Evolutionary conservation across 208 protist genomes (phyloP).

Genomic region (Trypanosoma rangeli): DNA sequence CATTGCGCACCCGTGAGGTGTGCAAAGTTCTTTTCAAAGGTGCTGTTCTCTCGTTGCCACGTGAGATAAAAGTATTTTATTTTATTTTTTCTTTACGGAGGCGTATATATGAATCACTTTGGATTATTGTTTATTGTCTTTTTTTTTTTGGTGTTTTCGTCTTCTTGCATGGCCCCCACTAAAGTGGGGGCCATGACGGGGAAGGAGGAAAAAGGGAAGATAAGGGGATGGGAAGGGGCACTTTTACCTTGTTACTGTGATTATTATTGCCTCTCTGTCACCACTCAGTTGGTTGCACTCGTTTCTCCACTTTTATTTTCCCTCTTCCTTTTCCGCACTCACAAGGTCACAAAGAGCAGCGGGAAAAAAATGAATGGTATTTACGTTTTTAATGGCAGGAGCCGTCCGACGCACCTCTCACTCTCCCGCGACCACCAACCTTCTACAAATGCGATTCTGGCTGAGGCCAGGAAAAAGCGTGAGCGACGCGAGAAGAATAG

Average conservation of each 20-base stretch:
- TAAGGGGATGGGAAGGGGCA: too few species aligned
- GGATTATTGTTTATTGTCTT: conserved; percentile 7
- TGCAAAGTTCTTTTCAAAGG: background rate
- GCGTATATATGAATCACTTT: background rate
- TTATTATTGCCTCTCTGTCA: too few species aligned
- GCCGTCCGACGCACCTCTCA: conserved; percentile 53
- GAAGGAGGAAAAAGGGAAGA: background rate
- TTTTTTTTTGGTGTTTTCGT: background rate
- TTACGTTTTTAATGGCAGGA: conserved; percentile 63
- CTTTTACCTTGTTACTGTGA: background rate
- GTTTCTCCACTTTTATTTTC: background rate
- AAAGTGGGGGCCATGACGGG: background rate
- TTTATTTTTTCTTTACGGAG: background rate
- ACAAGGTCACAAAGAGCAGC: background rate
- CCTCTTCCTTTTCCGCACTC: background rate
- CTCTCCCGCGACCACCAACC: conserved; percentile 67
- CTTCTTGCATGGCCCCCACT: too few species aligned
- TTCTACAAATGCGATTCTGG: conserved; percentile 45
- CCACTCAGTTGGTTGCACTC: background rate
- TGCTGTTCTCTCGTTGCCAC: background rate
- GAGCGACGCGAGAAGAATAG: conserved; percentile 48
- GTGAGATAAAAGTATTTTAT: background rate
- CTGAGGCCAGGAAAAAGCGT: conserved; percentile 49
- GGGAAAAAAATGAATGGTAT: conserved; percentile 16
- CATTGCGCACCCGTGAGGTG: background rate